Evolutionary conservation across 257 asterid genomes (phyloP).

Genomic region (Solanum neorickii): DNA sequence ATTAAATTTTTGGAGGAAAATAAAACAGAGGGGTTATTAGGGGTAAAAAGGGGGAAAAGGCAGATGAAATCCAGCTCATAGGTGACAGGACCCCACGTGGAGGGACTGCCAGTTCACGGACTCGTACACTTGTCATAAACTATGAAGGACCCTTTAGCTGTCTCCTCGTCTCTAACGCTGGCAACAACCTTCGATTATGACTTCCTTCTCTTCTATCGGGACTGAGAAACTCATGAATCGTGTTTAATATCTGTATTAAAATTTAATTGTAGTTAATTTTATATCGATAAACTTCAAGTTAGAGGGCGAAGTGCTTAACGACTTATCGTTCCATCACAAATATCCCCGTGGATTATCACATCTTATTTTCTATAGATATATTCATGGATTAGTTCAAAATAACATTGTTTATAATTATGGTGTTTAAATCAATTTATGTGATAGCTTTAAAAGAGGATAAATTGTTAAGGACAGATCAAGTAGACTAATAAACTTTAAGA

Average conservation of each 20-base stretch:
- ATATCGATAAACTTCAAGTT: rapidly evolving
- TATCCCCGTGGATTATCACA: not conserved
- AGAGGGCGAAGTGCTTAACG: too few relatives aligned
- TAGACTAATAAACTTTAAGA: not conserved
- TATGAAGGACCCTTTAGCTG: slow-evolving; percentile 30
- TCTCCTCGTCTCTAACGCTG: slow-evolving; percentile 40
- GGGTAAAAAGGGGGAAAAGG: not conserved
- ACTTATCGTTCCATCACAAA: too few relatives aligned
- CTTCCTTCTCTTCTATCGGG: not conserved
- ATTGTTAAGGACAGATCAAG: not conserved
- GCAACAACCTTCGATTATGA: slow-evolving; percentile 21
- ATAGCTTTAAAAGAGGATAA: not conserved
- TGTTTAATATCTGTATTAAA: rapidly evolving
- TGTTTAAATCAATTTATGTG: not conserved
- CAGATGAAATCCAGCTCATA: slow-evolving; percentile 43
- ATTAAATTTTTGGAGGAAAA: not conserved
- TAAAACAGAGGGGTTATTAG: not conserved
- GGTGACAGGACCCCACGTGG: slow-evolving; percentile 42
- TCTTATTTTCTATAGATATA: not conserved
- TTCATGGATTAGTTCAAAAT: not conserved
- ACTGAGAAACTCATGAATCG: rapidly evolving
- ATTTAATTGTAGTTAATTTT: rapidly evolving
- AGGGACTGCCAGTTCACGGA: slow-evolving; percentile 37
- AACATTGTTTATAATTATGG: not conserved
- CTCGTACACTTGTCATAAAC: slow-evolving; percentile 6